Evolutionary conservation across 805 yeast genomes (phyloP), one percentile per base, ranked within the genome.

Genomic region (Ogataea neopini): DNA sequence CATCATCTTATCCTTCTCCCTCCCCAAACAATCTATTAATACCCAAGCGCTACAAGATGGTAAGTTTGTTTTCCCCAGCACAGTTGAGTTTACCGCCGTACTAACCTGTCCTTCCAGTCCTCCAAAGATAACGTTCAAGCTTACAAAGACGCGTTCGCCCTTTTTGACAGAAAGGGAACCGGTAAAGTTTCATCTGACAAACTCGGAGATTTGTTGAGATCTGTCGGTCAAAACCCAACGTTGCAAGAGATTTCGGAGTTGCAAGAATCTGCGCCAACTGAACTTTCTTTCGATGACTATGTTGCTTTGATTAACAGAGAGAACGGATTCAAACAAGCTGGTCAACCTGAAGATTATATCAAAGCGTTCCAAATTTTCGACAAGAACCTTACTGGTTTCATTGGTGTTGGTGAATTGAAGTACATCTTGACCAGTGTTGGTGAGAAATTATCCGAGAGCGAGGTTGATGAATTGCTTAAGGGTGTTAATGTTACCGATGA

Each of bases 201-300:
- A 51, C 77, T 94, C 43, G 99, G 98, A 29, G 99, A 94, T 64
- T 79, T 94, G 58, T 79, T 94, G 51, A 81, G 99, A 66, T 97
- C 99, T 1, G 91, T 94, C 51, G 99, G 99, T 33, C 98, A 92
- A 74, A 94, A 94, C 74, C 99, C 99, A 54, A 91, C 99, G 3
- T 79, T 89, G 61, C 86, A 91, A 18, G 96, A 90, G 70, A 86
- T 90, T 53, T 72, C 79, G 23, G 83, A 80, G 48, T 68, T 84
- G 44, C 81, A 79, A 63, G 67, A 68, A 43, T 19, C 57, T 3
- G 50, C 51, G 23, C 52, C 52, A 29, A 40, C 54, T 7, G 84
- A 77, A 52, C 73, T 88, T 56, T 88, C 85, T 61, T 89, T 83
- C 56, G 91, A 84, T 49, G 80, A 88, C 13, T 89, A 86, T 69